phyloP scores from a whole-genome alignment of 495 filamentous ascomycete species.

The Amphirosellinia nigrospora region DNA sequence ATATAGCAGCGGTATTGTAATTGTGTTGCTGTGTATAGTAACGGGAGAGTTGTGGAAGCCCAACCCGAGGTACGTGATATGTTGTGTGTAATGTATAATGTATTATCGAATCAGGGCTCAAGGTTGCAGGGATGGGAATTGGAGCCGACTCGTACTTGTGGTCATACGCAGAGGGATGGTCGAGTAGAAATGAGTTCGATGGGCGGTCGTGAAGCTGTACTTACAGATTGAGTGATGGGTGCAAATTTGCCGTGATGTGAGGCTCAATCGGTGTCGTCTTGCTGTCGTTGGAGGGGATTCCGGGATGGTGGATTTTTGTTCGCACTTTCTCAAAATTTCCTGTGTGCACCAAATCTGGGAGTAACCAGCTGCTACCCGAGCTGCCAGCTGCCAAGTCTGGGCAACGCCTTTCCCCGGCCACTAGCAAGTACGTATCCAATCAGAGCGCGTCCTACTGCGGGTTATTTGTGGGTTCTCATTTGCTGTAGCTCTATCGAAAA shows the following conservation, averaged over 20 bases:
- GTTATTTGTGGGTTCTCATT: neutral
- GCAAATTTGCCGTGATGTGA: constrained; percentile 18
- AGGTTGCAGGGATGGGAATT: neutral
- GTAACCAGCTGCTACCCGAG: constrained; percentile 25
- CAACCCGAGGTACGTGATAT: constrained; percentile 2
- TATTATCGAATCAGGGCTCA: constrained; percentile 11
- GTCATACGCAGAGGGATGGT: neutral
- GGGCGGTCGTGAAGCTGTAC: neutral
- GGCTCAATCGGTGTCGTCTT: constrained; percentile 29
- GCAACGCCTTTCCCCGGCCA: neutral
- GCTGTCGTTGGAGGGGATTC: constrained; percentile 31
- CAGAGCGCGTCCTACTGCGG: neutral
- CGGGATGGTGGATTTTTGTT: constrained; percentile 28
- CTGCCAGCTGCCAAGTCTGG: constrained; percentile 10
- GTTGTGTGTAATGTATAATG: neutral
- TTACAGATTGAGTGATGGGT: constrained; percentile 28
- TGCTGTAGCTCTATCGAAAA: constrained; percentile 9
- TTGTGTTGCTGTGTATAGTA: neutral
- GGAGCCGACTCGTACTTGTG: neutral
- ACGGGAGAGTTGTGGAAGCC: neutral
- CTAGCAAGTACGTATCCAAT: neutral
- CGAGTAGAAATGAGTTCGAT: neutral
- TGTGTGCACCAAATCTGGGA: constrained; percentile 26
- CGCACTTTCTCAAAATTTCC: constrained; percentile 31
- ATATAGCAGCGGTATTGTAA: neutral